These are phyloP conservation scores for Fusarium lyarnte DNA, from an alignment of 2,329 filamentous ascomycete genomes.

Conservation along the genomic window DNA sequence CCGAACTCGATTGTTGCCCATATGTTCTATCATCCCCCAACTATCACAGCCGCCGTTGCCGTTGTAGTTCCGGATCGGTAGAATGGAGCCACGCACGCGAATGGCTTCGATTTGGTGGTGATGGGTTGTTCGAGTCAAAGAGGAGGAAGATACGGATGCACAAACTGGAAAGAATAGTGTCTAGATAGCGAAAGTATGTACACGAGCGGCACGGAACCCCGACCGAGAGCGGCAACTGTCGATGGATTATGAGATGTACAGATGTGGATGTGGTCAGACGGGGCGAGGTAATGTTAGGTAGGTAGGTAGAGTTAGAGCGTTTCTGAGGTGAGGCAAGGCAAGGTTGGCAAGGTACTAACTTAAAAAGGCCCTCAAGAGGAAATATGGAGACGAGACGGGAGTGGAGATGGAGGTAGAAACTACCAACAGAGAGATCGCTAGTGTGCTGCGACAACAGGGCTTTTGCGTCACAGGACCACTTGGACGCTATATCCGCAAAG, in stretches of 20 bases:
- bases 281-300: constrained; percentile 34
- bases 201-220: constrained; percentile 37
- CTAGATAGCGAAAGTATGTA: constrained; percentile 31
- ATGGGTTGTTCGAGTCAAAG: background rate
- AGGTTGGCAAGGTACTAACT: constrained; percentile 33
- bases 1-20: constrained; percentile 5
- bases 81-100: constrained; percentile 11
- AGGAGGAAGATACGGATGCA: constrained; percentile 15
- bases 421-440: constrained; percentile 21
- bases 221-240: constrained; percentile 34
- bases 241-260: constrained; percentile 37
- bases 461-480: constrained; percentile 7
- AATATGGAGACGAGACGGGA: constrained; percentile 23
- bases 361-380: constrained; percentile 31
- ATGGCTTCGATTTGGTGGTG: constrained; percentile 3
- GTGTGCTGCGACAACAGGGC: constrained; percentile 10
- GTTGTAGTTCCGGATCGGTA: constrained; percentile 11
- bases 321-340: constrained; percentile 34
- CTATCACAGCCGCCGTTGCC: background rate
- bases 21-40: constrained; percentile 9
- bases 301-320: constrained; percentile 39
- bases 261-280: constrained; percentile 37
- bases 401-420: constrained; percentile 21
- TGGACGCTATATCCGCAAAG: constrained; percentile 5
- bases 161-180: constrained; percentile 17